Base-by-base conservation (phyloP, 129 eudicot genomes). In the Chrysanthemum lavandulifolium region DNA sequence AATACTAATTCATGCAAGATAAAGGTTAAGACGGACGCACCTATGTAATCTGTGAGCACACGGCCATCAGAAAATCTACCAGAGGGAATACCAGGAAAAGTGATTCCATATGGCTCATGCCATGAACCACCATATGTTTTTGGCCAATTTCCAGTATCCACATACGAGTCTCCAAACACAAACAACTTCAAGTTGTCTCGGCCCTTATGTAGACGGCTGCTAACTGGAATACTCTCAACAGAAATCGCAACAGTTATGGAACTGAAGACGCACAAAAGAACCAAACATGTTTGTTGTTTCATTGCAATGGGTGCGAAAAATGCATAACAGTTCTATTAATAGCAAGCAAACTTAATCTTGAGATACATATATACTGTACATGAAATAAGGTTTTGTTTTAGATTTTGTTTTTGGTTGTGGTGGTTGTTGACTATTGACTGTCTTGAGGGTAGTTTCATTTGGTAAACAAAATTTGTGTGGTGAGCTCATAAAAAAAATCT, bases 21-120 rank as follows among this genome's bases (percentile, higher is more conserved):
- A 50, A 43, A 68, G 65, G 64, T 21, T 51, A 21, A 53, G 40
- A 49, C 19, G 19, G 5, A 55, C 50, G 16, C 52, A 85, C 96
- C 96, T 14, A 90, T 67, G 82, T 82, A 90, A 77, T 90, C 96
- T 0, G 96, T 85, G 74, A 90, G 88, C 40, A 90, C 83, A 27
- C 84, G 93, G 19, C 96, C 96, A 79, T 90, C 86, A 51, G 96
- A 90, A 61, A 90, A 90, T 36, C 96, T 78, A 47, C 96, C 96
- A 10, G 90, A 71, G 3, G 93, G 96, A 63, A 69, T 71, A 16
- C 93, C 90, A 2, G 96, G 96, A 68, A 76, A 90, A 68, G 87
- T 87, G 67, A 72, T 61, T 15, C 96, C 96, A 62, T 87, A 90
- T 0, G 96, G 96, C 27, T 76, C 47, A 53, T 77, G 80, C 96